Evolutionary conservation across 805 yeast genomes (phyloP).

Genomic region (Henningerozyma blattae): DNA sequence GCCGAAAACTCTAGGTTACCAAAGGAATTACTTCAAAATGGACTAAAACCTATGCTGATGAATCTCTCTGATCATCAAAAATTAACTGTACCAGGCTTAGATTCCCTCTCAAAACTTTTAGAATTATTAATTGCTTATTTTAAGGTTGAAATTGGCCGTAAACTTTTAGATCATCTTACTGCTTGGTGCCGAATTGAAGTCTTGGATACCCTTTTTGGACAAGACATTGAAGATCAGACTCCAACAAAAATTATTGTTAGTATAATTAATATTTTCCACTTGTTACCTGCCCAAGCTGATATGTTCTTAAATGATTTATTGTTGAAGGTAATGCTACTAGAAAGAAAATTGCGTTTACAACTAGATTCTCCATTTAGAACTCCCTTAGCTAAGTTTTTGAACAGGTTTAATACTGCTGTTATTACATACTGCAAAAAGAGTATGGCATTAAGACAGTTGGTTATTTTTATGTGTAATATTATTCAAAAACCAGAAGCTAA

Average conservation of each 20-base stretch:
- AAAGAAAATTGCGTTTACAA: constrained; percentile 72
- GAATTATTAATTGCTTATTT: constrained; percentile 85
- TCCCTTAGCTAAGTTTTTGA: constrained; percentile 80
- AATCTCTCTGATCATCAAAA: constrained; percentile 89
- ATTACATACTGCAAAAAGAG: constrained; percentile 56
- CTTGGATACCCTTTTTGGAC: constrained; percentile 63
- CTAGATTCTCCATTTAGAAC: constrained; percentile 79
- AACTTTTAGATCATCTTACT: constrained; percentile 80
- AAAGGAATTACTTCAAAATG: constrained; percentile 88
- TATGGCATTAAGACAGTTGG: constrained; percentile 53
- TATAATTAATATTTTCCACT: constrained; percentile 80
- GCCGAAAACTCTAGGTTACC: constrained; percentile 84
- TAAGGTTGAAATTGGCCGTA: constrained; percentile 93
- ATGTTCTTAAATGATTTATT: constrained; percentile 84
- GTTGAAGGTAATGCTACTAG: constrained; percentile 62
- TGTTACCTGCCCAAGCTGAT: constrained; percentile 84
- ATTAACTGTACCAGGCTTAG: constrained; percentile 77
- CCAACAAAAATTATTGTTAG: constrained; percentile 83
- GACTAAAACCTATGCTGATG: constrained; percentile 90
- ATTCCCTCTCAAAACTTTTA: constrained; percentile 76
- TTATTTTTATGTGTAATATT: constrained; percentile 23
- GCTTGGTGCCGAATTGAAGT: constrained; percentile 90
- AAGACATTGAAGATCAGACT: constrained; percentile 67
- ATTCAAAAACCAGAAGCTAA: constrained; percentile 21
- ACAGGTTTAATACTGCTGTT: constrained; percentile 70